Evolutionary conservation across 306 rosid species (phyloP).

Genomic region (Inga laurina): DNA sequence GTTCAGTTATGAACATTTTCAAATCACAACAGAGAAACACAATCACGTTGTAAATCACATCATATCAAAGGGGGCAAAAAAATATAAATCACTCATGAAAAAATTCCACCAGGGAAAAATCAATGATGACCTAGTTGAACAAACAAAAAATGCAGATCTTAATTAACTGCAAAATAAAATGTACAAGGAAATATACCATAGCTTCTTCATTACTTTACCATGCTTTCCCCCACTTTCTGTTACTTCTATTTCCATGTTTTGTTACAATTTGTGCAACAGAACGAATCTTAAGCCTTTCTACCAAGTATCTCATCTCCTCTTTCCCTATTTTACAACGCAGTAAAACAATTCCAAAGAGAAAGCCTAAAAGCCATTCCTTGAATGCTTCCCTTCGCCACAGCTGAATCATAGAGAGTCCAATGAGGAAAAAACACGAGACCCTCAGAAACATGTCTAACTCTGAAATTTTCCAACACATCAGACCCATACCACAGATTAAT

Average conservation of each 20-base stretch:
- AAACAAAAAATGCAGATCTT: slow-evolving; percentile 19
- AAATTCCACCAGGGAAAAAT: background rate
- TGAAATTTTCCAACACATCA: slow-evolving; percentile 37
- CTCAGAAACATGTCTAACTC: slow-evolving; percentile 37
- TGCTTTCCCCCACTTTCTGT: slow-evolving; percentile 13
- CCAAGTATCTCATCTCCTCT: slow-evolving; percentile 41
- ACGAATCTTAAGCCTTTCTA: slow-evolving; percentile 25
- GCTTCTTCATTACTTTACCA: slow-evolving; percentile 19
- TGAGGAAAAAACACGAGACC: slow-evolving; percentile 14
- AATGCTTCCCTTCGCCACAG: slow-evolving; percentile 26
- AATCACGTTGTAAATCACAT: background rate
- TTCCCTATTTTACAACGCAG: slow-evolving; percentile 32
- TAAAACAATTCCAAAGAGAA: slow-evolving; percentile 37
- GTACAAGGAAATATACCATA: background rate
- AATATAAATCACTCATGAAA: background rate
- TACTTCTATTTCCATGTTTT: slow-evolving; percentile 10
- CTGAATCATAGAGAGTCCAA: slow-evolving; percentile 33
- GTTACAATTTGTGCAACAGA: slow-evolving; percentile 24
- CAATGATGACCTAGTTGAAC: background rate
- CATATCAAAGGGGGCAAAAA: background rate
- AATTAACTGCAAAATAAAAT: background rate
- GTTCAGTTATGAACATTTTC: background rate
- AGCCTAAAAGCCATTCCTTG: slow-evolving; percentile 44
- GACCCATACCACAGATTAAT: slow-evolving; percentile 25
- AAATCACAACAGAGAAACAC: background rate